Evolutionary conservation across 2,329 filamentous ascomycete species (phyloP).

Genomic region (Ceratocystis variospora): DNA sequence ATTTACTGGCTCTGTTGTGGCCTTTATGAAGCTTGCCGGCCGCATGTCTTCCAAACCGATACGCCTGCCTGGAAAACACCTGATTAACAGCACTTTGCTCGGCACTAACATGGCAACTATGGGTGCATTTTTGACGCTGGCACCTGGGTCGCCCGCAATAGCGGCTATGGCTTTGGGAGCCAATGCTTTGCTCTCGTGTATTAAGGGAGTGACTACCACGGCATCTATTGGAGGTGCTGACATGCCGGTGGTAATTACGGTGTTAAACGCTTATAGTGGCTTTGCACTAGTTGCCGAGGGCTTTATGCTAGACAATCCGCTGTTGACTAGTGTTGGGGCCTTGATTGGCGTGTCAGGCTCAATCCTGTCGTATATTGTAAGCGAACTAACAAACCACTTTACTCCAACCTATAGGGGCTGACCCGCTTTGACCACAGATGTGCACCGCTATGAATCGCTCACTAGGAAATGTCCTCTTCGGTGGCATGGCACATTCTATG

Average conservation of each 20-base stretch:
- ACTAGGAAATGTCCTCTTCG: slow-evolving; percentile 79
- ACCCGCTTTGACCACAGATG: slow-evolving; percentile 28
- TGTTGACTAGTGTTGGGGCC: slow-evolving; percentile 73
- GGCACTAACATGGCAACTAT: slow-evolving; percentile 69
- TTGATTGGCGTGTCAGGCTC: slow-evolving; percentile 81
- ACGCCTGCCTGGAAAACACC: slow-evolving; percentile 57
- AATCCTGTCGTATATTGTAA: slow-evolving; percentile 64
- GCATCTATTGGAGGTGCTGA: slow-evolving; percentile 84
- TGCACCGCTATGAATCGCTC: slow-evolving; percentile 88
- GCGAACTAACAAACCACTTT: not conserved
- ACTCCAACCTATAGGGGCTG: not conserved
- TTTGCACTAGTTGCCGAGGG: slow-evolving; percentile 84
- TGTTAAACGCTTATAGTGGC: slow-evolving; percentile 80
- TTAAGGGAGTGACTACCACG: slow-evolving; percentile 79
- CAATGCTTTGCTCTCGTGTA: slow-evolving; percentile 64
- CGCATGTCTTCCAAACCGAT: slow-evolving; percentile 67
- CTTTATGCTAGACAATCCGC: slow-evolving; percentile 77
- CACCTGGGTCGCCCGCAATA: slow-evolving; percentile 63
- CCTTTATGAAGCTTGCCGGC: slow-evolving; percentile 75
- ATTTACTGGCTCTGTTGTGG: slow-evolving; percentile 81
- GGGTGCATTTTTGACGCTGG: slow-evolving; percentile 70
- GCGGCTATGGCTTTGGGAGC: slow-evolving; percentile 65
- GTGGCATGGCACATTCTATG: slow-evolving; percentile 53
- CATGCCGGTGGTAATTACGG: slow-evolving; percentile 85
- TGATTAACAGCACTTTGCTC: slow-evolving; percentile 61